Evolutionary conservation across 192 early-diverging fungal species (phyloP).

Genomic region (Gaertneriomyces sp.): DNA sequence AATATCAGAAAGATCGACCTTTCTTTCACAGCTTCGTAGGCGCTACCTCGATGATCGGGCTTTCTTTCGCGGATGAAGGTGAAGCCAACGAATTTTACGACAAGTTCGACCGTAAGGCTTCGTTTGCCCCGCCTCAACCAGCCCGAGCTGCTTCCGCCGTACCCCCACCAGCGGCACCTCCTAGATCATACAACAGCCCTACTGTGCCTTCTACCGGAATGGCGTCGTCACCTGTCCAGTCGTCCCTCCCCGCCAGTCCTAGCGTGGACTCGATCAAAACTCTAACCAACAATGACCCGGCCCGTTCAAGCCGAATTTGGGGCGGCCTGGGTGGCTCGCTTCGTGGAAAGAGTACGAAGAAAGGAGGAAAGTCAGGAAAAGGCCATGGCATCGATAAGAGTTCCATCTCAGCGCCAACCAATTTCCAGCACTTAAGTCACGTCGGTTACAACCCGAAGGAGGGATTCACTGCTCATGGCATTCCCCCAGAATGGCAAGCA

Average conservation of each 20-base stretch:
- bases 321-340: not conserved
- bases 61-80: slow-evolving; percentile 51
- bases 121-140: not conserved
- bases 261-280: slow-evolving; percentile 6
- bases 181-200: not conserved
- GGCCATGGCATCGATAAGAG: slow-evolving; percentile 43
- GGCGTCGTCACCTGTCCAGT: too few species aligned
- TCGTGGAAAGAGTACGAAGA: slow-evolving; percentile 7
- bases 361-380: slow-evolving; percentile 20
- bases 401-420: slow-evolving; percentile 44
- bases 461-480: slow-evolving; percentile 51
- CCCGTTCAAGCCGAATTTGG: not conserved
- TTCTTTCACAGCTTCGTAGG: slow-evolving; percentile 52
- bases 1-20: slow-evolving; percentile 39
- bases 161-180: not conserved
- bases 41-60: slow-evolving; percentile 39
- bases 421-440: slow-evolving; percentile 48
- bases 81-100: slow-evolving; percentile 44
- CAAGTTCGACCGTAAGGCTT: slow-evolving; percentile 13
- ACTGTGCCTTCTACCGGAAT: too few species aligned
- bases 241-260: not conserved
- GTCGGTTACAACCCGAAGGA: slow-evolving; percentile 48
- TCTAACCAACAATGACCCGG: not conserved
- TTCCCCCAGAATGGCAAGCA: slow-evolving; percentile 53
- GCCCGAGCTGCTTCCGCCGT: not conserved